Conservation (phyloP, 257 asterid genomes). For the Perilla frutescens region DNA sequence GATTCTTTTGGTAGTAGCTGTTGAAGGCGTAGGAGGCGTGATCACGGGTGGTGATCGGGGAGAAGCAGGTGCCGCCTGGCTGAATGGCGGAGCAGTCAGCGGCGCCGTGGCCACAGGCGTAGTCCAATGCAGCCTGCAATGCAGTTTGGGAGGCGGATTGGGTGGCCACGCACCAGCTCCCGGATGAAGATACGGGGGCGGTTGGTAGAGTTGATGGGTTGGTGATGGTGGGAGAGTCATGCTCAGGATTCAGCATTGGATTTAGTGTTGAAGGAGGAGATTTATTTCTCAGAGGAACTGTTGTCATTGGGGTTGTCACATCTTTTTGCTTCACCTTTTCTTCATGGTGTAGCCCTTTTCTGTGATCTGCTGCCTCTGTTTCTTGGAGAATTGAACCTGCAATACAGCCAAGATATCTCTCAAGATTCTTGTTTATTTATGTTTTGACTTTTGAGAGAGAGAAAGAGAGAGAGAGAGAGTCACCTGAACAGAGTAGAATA, state of each 20-base stretch:
- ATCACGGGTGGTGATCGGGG: conserved; percentile 50
- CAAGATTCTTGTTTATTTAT: background rate
- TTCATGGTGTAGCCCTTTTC: conserved; percentile 37
- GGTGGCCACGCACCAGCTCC: conserved; percentile 86
- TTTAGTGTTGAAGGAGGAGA: conserved; percentile 45
- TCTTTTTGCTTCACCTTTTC: conserved; percentile 45
- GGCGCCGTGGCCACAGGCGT: conserved; percentile 76
- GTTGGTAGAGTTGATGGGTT: conserved; percentile 45
- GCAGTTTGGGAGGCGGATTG: conserved; percentile 53
- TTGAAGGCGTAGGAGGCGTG: conserved; percentile 90
- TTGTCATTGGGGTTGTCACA: conserved; percentile 70
- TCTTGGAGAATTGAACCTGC: conserved; percentile 39
- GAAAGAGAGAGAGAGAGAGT: background rate
- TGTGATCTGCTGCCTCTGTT: background rate
- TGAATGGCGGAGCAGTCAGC: conserved; percentile 74
- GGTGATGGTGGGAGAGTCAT: conserved; percentile 30
- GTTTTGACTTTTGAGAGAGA: background rate
- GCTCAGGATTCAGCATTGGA: conserved; percentile 52
- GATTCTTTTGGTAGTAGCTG: conserved; percentile 76
- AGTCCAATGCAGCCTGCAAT: conserved; percentile 73
- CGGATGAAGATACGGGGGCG: conserved; percentile 44
- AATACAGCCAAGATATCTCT: background rate
- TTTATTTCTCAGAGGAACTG: conserved; percentile 57
- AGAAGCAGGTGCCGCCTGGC: conserved; percentile 64
- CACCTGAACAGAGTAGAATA: conserved; percentile 60